A percentile compares a stretch with the other conserved stretches of the same genome.
These are phyloP conservation scores for Trichoderma virens DNA, from an alignment of 495 filamentous ascomycete species.

Conservation along the genomic window DNA sequence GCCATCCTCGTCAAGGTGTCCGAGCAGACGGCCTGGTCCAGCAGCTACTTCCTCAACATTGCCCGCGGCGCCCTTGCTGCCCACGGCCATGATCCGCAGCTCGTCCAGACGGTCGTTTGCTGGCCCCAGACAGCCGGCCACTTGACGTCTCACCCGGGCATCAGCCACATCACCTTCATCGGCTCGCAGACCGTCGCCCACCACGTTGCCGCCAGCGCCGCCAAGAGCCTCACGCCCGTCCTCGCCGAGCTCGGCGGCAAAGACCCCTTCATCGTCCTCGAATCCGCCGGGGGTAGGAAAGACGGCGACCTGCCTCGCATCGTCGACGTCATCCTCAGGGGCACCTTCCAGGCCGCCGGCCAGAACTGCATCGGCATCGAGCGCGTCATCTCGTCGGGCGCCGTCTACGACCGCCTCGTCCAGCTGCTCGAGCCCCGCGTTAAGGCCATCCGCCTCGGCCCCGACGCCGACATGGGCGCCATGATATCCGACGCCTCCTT, in stretches of 20 bases:
- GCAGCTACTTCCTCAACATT: slow-evolving; percentile 70
- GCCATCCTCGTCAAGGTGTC: slow-evolving; percentile 85
- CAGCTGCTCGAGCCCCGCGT: slow-evolving; percentile 64
- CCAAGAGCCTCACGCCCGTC: slow-evolving; percentile 74
- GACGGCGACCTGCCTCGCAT: slow-evolving; percentile 56
- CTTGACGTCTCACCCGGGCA: slow-evolving; percentile 77
- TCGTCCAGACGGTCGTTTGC: slow-evolving; percentile 80
- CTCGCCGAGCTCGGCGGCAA: slow-evolving; percentile 91
- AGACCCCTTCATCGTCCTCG: slow-evolving; percentile 86
- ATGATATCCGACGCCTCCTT: slow-evolving; percentile 77
- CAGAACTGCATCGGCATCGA: slow-evolving; percentile 99
- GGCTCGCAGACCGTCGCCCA: slow-evolving; percentile 82
- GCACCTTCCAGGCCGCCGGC: slow-evolving; percentile 90
- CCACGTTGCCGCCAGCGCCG: slow-evolving; percentile 76
- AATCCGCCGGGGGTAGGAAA: slow-evolving; percentile 47
- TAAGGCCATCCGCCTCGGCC: slow-evolving; percentile 55
- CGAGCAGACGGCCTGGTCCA: slow-evolving; percentile 89
- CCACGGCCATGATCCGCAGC: slow-evolving; percentile 74
- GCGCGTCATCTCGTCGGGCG: slow-evolving; percentile 74
- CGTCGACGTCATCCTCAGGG: slow-evolving; percentile 76
- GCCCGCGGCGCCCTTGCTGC: slow-evolving; percentile 67
- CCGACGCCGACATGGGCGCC: slow-evolving; percentile 71
- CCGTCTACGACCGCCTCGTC: slow-evolving; percentile 65
- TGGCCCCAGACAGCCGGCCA: slow-evolving; percentile 75
- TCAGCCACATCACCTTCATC: slow-evolving; percentile 96